Base-by-base conservation (phyloP, 306 rosid genomes). In the Crotalaria pallida region DNA sequence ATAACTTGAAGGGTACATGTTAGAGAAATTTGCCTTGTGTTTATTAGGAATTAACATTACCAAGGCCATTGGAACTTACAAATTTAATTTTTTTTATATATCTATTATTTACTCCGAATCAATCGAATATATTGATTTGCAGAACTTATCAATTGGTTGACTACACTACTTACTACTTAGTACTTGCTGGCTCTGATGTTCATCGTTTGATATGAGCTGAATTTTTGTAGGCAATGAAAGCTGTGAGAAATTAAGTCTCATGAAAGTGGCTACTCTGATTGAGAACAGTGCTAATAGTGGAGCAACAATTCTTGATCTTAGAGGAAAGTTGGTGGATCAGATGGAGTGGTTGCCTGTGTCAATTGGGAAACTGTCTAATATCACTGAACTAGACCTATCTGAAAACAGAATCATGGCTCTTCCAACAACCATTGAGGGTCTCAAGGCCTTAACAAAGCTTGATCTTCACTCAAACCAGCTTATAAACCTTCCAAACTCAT, bases 371-470 rank as follows among this genome's bases (percentile, higher is more conserved):
- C 76, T 94, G 73, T 84, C 86, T 60, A 72, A 69, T 62, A 79
- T 90, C 29, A 74, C 86, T 67, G 85, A 87, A 73, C 12, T 94
- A 34, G 89, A 87, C 85, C 57, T 94, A 58, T 90, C 97, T 33
- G 96, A 90, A 77, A 94, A 94, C 79, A 77, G 82, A 59, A 84
- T 94, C 78, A 84, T 87, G 93, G 96, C 92, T 72, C 96, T 94
- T 80, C 97, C 97, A 64, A 77, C 86, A 47, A 84, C 91, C 6
- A 78, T 94, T 2, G 79, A 65, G 43, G 81, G 79, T 71, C 96
- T 94, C 71, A 83, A 67, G 78, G 86, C 92, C 72, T 86, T 94
- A 60, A 79, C 72, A 57, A 94, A 87, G 84, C 88, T 94, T 22
- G 92, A 83, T 77, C 83, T 94, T 79, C 96, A 88, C 82, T 89